Conservation (phyloP, 139 green algal genomes). For the Raphidocelis subcapitata region DNA sequence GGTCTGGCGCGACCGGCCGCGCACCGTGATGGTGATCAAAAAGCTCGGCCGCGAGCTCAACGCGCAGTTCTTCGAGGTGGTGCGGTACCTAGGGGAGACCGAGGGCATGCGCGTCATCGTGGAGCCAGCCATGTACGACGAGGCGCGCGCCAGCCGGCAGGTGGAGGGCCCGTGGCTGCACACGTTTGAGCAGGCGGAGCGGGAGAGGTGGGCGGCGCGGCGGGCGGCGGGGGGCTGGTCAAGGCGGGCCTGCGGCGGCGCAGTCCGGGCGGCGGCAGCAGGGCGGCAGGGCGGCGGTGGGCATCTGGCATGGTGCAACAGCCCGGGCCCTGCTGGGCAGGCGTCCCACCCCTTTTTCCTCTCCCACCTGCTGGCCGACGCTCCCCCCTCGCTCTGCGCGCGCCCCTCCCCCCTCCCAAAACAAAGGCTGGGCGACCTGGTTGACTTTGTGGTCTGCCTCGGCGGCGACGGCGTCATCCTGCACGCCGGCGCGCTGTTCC, state of each 20-base stretch:
- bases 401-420: not conserved
- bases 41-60: constrained; percentile 91
- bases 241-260: too few relatives aligned
- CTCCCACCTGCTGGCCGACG: too few relatives aligned
- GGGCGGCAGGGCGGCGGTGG: constrained; percentile 5
- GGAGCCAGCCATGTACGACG: constrained; percentile 77
- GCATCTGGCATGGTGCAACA: too few relatives aligned
- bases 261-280: too few relatives aligned
- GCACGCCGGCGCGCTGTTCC: constrained; percentile 87
- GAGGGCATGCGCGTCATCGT: constrained; percentile 83
- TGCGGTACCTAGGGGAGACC: constrained; percentile 67
- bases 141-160: constrained; percentile 19
- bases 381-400: not conserved
- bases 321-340: too few relatives aligned
- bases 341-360: too few relatives aligned
- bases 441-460: constrained; percentile 97
- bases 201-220: not conserved
- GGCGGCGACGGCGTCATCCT: constrained; percentile 97
- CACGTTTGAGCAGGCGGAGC: constrained; percentile 1
- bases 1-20: constrained; percentile 88
- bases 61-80: constrained; percentile 63
- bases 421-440: constrained; percentile 59
- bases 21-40: constrained; percentile 92
- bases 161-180: constrained; percentile 1
- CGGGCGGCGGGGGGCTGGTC: too few relatives aligned